phyloP scores from a whole-genome alignment of 305 asterid genomes.

The Fraxinus floribunda region DNA sequence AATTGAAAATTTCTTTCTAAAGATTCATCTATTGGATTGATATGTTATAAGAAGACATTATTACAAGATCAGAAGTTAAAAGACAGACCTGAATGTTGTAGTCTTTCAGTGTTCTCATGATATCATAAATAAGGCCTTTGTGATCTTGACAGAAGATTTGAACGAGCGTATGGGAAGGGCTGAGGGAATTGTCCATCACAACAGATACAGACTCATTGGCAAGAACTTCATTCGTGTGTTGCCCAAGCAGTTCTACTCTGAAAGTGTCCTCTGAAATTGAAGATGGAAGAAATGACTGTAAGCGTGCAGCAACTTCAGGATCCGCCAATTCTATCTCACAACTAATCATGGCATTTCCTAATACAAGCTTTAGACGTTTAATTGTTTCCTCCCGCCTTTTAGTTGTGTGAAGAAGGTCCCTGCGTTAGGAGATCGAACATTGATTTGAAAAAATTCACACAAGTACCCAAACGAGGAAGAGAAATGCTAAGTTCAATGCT shows the following conservation, averaged over 20 bases:
- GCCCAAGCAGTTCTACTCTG: slow-evolving; percentile 28
- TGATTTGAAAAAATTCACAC: neutral
- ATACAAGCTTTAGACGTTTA: slow-evolving; percentile 31
- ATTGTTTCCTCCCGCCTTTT: slow-evolving; percentile 50
- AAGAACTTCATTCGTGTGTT: slow-evolving; percentile 21
- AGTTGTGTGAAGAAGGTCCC: slow-evolving; percentile 60
- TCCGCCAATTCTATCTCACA: slow-evolving; percentile 56
- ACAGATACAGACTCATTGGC: slow-evolving; percentile 43
- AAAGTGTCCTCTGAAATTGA: slow-evolving; percentile 47
- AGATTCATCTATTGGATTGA: neutral
- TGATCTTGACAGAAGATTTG: slow-evolving; percentile 58
- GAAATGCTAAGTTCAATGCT: neutral
- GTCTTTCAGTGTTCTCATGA: slow-evolving; percentile 57
- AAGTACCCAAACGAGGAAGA: neutral
- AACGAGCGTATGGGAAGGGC: slow-evolving; percentile 62
- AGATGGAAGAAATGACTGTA: slow-evolving; percentile 50
- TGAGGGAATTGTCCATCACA: slow-evolving; percentile 50
- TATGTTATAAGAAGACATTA: neutral
- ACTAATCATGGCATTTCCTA: slow-evolving; percentile 51
- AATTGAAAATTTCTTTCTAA: neutral
- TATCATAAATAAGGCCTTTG: slow-evolving; percentile 67
- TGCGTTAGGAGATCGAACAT: slow-evolving; percentile 16
- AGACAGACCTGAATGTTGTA: slow-evolving; percentile 44
- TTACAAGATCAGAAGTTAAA: neutral
- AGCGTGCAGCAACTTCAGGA: slow-evolving; percentile 50